Evolutionary conservation across 345 rosid species (phyloP), one percentile per base, ranked within the genome.

Genomic region (Reutealis trisperma): DNA sequence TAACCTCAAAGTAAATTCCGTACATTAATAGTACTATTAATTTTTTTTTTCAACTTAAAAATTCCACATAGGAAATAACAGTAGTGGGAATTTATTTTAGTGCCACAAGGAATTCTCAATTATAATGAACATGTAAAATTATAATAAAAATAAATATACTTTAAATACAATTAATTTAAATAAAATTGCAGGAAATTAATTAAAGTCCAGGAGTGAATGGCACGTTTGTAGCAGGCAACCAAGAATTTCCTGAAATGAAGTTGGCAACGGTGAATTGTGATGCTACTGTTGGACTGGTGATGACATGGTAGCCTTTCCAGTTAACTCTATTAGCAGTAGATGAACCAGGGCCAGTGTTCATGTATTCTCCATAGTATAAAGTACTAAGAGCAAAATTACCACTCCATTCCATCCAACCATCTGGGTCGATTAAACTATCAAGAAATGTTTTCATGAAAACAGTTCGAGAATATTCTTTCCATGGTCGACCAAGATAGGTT

Each of bases 361-460:
- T 83, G 76, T 88, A 93, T 77, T 93, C 98, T 0, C 89, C 96
- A 44, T 90, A 93, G 72, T 86, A 93, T 66, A 93, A 41, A 0
- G 96, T 93, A 67, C 82, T 70, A 0, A 89, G 84, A 32, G 90
- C 96, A 73, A 85, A 89, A 58, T 41, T 82, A 2, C 84, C 83
- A 22, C 71, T 73, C 98, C 97, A 93, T 58, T 87, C 84, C 44
- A 84, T 76, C 99, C 96, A 91, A 14, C 93, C 93, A 2, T 82
- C 72, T n/a, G 92, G 91, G 3, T 80, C 30, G 25, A 90, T 77
- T 30, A 84, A 68, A 2, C 89, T 80, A 11, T 83, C 91, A n/a
- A 91, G 80, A 6, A 34, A 88, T 0, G 91, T 86, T 70, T 82
- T 77, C 90, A 91, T 79, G 63, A 81, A 85, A 57, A 91, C 91